Base-by-base conservation (phyloP, 1,284 basidiomycete genomes). In the Fistulinella cinereoalba region DNA sequence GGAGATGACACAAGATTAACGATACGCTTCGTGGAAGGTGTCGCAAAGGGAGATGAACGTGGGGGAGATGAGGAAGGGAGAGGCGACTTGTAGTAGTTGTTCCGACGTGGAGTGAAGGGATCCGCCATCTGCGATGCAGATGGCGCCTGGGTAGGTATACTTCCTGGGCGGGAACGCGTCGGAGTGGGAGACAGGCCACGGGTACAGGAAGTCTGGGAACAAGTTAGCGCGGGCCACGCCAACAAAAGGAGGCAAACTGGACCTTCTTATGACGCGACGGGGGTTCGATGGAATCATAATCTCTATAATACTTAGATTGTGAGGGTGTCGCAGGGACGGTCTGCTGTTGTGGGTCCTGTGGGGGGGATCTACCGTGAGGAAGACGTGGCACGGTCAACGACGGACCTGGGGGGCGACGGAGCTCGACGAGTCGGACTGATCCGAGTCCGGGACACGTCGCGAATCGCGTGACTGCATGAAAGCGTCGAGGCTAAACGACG, bases 1-100 rank as follows among this genome's bases (percentile, higher is more conserved):
- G 86, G 87, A 7, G 86, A 88, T n/a, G 85, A 88, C n/a, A 87
- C 85, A 16, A 83, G 64, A 58, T 87, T 84, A 18, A 85, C 73
- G 29, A 79, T 65, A 15, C 71, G 73, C 55, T 73, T 76, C 33
- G 70, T 70, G 27, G 68, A 60, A 16, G 83, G 84, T 6, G 84
- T 82, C 11, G 77, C 77, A 16, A 75, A 62, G n/a, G 60, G 67
- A 10, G 71, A 71, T 33, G 70, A 72, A 11, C 65, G 60, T 18
- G 63, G 61, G 27, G 72, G 64, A 23, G 80, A 79, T 28, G 81
- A 80, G 29, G 75, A 76, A 43, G 68, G 65, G 48, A 74, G 73
- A 21, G 79, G 77, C 5, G 80, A 81, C 40, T 67, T 68, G 52
- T 68, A 69, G 44, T 65, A 65, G 44, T 54, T 49, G 39, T 61